phyloP scores from a whole-genome alignment of 2,329 filamentous ascomycete genomes.

The Fusarium tricinctum region DNA sequence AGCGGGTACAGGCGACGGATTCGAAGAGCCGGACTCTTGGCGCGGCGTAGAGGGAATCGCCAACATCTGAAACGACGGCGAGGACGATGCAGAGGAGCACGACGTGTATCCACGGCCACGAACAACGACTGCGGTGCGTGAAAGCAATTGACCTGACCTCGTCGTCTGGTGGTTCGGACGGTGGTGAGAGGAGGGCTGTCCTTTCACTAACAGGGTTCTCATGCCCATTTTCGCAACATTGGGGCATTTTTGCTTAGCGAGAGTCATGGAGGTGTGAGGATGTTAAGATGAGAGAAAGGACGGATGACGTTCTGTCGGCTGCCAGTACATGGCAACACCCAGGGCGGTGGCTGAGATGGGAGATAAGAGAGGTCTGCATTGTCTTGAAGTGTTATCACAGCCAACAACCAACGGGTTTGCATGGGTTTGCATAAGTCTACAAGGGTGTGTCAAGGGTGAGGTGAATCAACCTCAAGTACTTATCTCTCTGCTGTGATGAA shows the following conservation, averaged over 20 bases:
- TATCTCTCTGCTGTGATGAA: neutral
- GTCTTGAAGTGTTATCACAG: conserved; percentile 9
- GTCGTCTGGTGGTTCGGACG: neutral
- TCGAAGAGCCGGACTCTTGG: conserved; percentile 17
- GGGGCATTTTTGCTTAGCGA: neutral
- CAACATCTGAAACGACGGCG: conserved; percentile 1
- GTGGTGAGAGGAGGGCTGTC: conserved; percentile 10
- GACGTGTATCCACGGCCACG: conserved; percentile 13
- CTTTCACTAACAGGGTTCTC: neutral
- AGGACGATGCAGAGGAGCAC: conserved; percentile 8
- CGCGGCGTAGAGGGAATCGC: conserved; percentile 10
- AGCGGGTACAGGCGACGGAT: conserved; percentile 12
- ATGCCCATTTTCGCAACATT: neutral
- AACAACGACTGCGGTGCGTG: conserved; percentile 8
- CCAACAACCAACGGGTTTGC: conserved; percentile 1
- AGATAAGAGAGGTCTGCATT: conserved; percentile 7
- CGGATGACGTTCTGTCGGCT: neutral
- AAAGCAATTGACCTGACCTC: neutral
- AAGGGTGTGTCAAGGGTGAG: conserved; percentile 15
- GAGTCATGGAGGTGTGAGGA: neutral
- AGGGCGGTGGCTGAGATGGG: conserved; percentile 10
- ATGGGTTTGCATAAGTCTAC: too few relatives aligned
- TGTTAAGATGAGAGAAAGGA: neutral
- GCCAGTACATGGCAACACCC: neutral
- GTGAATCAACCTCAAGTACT: neutral